Conservation (phyloP, 148 eudicot species). For the Euryodendron excelsum region DNA sequence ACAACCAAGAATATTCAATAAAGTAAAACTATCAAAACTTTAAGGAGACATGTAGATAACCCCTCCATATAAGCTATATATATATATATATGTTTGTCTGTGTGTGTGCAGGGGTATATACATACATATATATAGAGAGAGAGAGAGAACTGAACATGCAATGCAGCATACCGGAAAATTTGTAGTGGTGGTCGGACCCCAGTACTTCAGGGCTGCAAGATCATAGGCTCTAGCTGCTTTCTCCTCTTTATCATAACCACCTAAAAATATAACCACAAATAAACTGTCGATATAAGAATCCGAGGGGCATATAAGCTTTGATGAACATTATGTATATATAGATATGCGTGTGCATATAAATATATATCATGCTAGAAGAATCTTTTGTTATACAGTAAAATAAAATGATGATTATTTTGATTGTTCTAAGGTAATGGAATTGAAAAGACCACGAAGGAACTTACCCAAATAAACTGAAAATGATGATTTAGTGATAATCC, state of each 20-base stretch:
- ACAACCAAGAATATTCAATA: background rate
- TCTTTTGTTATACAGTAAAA: background rate
- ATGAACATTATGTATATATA: background rate
- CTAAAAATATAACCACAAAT: conserved; percentile 16
- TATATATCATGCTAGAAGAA: conserved; percentile 5
- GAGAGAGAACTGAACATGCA: too few species aligned
- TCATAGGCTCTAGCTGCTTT: conserved; percentile 86
- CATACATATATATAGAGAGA: too few species aligned
- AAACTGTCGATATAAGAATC: background rate
- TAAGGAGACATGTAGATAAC: too few species aligned
- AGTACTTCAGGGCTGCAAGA: conserved; percentile 84
- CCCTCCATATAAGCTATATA: too few species aligned
- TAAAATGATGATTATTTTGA: conserved; percentile 11
- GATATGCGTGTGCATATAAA: background rate
- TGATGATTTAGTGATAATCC: conserved; percentile 21
- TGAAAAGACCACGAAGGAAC: conserved; percentile 17
- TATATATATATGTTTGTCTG: too few species aligned
- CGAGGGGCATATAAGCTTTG: conserved; percentile 1
- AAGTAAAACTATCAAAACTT: background rate
- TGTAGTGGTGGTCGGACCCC: conserved; percentile 86
- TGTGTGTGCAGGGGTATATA: too few species aligned
- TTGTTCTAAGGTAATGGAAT: background rate
- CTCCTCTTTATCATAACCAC: conserved; percentile 90
- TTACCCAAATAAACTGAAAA: conserved; percentile 56
- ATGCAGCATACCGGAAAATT: conserved; percentile 59